These are phyloP conservation scores for Lentithecium fluviatile DNA, from an alignment of 495 filamentous ascomycete genomes.

Conservation along the genomic window DNA sequence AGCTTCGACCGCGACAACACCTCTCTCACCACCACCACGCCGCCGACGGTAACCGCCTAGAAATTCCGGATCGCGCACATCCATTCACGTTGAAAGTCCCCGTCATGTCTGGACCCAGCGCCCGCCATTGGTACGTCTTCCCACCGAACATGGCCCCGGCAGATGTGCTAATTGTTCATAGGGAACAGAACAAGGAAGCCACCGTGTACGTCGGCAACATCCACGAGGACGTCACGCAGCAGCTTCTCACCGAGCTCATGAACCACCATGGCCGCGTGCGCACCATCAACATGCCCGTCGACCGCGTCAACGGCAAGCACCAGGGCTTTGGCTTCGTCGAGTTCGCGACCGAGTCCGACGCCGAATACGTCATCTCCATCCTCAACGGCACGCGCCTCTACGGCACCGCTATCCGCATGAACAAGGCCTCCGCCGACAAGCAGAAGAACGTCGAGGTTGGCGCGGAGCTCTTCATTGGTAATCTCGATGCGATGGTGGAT, in stretches of 20 bases:
- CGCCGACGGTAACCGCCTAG: not conserved
- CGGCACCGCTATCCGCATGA: constrained; percentile 93
- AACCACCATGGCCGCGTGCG: constrained; percentile 93
- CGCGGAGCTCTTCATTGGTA: constrained; percentile 95
- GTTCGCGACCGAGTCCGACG: constrained; percentile 92
- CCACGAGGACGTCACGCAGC: constrained; percentile 90
- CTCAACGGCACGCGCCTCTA: constrained; percentile 95
- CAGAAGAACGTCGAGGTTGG: constrained; percentile 95
- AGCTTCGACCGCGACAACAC: not conserved
- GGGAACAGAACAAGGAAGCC: constrained; percentile 99
- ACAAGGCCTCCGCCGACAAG: constrained; percentile 95
- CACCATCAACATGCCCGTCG: constrained; percentile 96
- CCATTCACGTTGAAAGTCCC: not conserved
- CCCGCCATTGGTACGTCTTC: constrained; percentile 72
- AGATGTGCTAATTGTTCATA: constrained; percentile 42
- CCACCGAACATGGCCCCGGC: not conserved
- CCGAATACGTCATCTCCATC: constrained; percentile 93
- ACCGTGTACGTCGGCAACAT: constrained; percentile 98
- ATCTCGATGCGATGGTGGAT: constrained; percentile 90
- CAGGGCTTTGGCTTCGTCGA: constrained; percentile 99
- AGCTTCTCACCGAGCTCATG: constrained; percentile 95
- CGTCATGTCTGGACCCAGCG: constrained; percentile 56
- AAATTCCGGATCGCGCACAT: not conserved
- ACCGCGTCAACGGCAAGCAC: constrained; percentile 92
- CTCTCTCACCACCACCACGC: not conserved